These are phyloP conservation scores for Stenogyne calaminthoides DNA, from an alignment of 305 asterid genomes.

Conservation along the genomic window DNA sequence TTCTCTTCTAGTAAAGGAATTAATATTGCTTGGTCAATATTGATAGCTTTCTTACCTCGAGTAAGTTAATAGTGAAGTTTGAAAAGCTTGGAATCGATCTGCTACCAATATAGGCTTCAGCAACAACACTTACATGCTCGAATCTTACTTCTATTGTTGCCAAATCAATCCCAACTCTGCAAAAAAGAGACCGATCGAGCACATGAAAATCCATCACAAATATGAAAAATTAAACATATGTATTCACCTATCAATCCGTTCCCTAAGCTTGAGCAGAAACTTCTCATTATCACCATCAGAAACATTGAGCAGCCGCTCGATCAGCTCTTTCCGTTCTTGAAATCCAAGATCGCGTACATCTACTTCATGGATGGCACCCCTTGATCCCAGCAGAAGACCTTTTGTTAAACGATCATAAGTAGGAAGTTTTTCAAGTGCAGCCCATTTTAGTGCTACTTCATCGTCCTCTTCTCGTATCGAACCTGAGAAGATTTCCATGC, in stretches of 20 bases:
- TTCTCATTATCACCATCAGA: constrained; percentile 61
- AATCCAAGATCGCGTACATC: constrained; percentile 51
- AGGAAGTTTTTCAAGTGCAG: constrained; percentile 64
- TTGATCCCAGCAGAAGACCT: constrained; percentile 48
- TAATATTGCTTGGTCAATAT: no score
- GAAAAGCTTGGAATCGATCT: constrained; percentile 63
- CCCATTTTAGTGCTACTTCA: constrained; percentile 64
- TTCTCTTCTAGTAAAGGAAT: neutral
- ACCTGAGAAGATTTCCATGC: neutral
- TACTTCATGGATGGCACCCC: constrained; percentile 45
- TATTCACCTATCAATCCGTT: constrained; percentile 56
- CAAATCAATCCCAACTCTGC: constrained; percentile 68
- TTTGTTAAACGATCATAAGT: constrained; percentile 55
- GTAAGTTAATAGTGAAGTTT: constrained; percentile 48
- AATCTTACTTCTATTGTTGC: constrained; percentile 68
- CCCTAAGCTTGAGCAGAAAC: constrained; percentile 52
- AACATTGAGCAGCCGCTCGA: constrained; percentile 47
- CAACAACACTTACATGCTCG: constrained; percentile 52
- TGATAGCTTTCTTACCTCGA: constrained; percentile 44
- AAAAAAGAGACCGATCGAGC: neutral
- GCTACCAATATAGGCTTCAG: constrained; percentile 56
- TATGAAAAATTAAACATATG: neutral
- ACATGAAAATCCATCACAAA: neutral
- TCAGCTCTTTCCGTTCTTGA: constrained; percentile 47
- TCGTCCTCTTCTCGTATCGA: constrained; percentile 36